Evolutionary conservation across 1,139 yeast genomes (phyloP).

Genomic region (Hemisphaericaspora xylofermentans): DNA sequence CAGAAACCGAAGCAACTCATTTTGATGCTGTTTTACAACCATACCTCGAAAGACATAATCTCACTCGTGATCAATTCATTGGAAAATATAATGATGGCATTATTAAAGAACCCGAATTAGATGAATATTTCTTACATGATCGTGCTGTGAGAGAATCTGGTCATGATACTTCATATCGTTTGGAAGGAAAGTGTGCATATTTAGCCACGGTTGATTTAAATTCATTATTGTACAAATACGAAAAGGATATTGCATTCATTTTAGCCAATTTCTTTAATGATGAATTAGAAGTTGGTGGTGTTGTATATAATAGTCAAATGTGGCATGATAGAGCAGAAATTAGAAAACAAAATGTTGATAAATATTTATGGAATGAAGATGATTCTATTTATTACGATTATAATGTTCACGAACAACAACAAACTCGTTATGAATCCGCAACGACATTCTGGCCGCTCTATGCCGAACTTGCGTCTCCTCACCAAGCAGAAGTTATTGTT

Average conservation of each 20-base stretch:
- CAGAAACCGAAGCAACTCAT: conserved; percentile 93
- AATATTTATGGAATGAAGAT: conserved; percentile 82
- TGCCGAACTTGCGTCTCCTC: conserved; percentile 69
- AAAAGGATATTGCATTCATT: conserved; percentile 72
- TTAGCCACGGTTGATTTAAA: conserved; percentile 91
- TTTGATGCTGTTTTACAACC: conserved; percentile 72
- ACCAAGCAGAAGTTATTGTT: conserved; percentile 72
- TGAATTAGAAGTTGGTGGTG: conserved; percentile 25
- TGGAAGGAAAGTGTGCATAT: conserved; percentile 87
- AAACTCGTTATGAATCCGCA: conserved; percentile 77
- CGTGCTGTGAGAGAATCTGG: conserved; percentile 97
- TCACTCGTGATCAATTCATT: conserved; percentile 69
- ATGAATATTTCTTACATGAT: conserved; percentile 87
- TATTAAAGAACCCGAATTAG: conserved; percentile 74
- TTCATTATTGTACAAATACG: conserved; percentile 85
- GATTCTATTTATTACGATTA: conserved; percentile 84
- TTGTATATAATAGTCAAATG: conserved; percentile 39
- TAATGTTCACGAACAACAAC: conserved; percentile 57
- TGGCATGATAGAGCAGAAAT: conserved; percentile 62
- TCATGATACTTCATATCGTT: conserved; percentile 88
- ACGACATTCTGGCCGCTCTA: conserved; percentile 93
- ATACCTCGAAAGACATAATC: conserved; percentile 61
- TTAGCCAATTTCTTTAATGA: conserved; percentile 59
- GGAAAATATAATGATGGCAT: conserved; percentile 64
- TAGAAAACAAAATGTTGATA: conserved; percentile 59